These are phyloP conservation scores for sunflower (Helianthus annuus) DNA, from an alignment of 129 eudicot species.

Conservation along the genomic window HanXRQr2.0-SUNRISE NC_035442.2:60263177-60263676, in stretches of 20 bases:
- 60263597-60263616: too few species aligned
- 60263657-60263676: too few species aligned
- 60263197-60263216: constrained; percentile 29
- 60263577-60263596: too few species aligned
- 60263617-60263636: too few species aligned
- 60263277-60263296: constrained; percentile 16
- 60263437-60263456: constrained; percentile 8
- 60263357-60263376: neutral
- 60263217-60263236: constrained; percentile 32
- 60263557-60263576: too few species aligned
- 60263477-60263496: neutral
- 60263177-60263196: constrained; percentile 34
- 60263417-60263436: neutral
- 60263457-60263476: neutral
- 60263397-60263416: neutral
- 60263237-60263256: constrained; percentile 32
- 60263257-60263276: constrained; percentile 34
- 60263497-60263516: neutral
- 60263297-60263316: neutral
- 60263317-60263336: neutral
- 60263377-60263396: neutral
- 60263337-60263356: neutral
- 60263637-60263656: too few species aligned
- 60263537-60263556: too few species aligned
- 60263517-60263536: too few species aligned